A percentile compares a stretch with the other conserved stretches of the same genome.
These are phyloP conservation scores for Nemania sp. DNA, from an alignment of 2,329 filamentous ascomycete genomes.

Conservation along the genomic window DNA sequence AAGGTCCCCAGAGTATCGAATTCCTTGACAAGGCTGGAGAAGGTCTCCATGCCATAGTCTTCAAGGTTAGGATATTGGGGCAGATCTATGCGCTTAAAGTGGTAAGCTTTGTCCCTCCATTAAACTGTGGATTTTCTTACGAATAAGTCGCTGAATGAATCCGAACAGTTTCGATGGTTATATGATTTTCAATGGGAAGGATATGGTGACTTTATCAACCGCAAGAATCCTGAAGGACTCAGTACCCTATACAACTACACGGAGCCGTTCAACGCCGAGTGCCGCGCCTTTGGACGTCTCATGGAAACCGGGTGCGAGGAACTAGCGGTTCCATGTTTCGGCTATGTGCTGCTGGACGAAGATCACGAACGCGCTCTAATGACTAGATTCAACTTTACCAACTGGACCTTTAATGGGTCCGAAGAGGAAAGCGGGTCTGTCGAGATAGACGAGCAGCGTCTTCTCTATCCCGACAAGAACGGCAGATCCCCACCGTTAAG, in stretches of 20 bases:
- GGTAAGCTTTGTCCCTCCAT: background rate
- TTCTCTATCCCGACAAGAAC: background rate
- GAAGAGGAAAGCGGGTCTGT: background rate
- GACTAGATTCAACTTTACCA: background rate
- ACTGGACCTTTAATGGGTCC: background rate
- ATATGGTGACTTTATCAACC: background rate
- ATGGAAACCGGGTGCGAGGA: slow-evolving; percentile 34
- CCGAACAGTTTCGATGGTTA: background rate
- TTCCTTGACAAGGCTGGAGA: slow-evolving; percentile 20
- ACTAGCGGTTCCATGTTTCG: slow-evolving; percentile 23
- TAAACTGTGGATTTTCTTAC: background rate
- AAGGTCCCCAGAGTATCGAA: slow-evolving; percentile 33
- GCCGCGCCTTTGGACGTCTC: slow-evolving; percentile 38
- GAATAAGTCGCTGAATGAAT: slow-evolving; percentile 1
- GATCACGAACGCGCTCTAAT: background rate
- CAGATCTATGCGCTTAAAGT: slow-evolving; percentile 7
- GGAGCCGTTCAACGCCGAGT: slow-evolving; percentile 37
- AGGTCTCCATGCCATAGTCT: slow-evolving; percentile 15
- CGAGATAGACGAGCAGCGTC: background rate
- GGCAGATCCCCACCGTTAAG: background rate
- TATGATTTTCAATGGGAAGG: background rate
- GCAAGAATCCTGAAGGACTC: background rate
- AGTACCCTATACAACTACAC: slow-evolving; percentile 22
- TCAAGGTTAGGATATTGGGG: slow-evolving; percentile 17
- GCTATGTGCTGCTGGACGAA: slow-evolving; percentile 1